Evolutionary conservation across 176 grass and related monocot genomes (phyloP).

Genomic region (Tillandsia leiboldiana): DNA sequence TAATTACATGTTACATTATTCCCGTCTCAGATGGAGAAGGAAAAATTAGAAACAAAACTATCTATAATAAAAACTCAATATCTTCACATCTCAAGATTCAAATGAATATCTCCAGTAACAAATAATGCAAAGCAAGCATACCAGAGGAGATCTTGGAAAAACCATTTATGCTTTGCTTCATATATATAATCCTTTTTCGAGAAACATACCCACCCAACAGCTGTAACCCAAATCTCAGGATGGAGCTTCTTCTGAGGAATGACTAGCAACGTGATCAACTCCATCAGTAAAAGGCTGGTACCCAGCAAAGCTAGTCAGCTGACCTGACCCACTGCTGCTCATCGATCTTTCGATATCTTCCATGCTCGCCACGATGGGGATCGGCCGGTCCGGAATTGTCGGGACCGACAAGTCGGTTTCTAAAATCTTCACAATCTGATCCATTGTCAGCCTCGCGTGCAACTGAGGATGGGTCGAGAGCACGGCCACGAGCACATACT

Average conservation of each 20-base stretch:
- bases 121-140: background rate
- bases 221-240: background rate
- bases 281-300: conserved; percentile 47
- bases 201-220: background rate
- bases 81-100: background rate
- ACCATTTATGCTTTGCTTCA: background rate
- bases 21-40: background rate
- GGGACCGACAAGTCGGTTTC: conserved; percentile 49
- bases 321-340: conserved; percentile 54
- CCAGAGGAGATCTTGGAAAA: background rate
- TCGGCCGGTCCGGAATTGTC: conserved; percentile 50
- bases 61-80: background rate
- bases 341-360: conserved; percentile 71
- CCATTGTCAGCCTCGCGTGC: conserved; percentile 83
- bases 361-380: conserved; percentile 51
- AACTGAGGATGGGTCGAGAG: conserved; percentile 84
- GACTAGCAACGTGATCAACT: conserved; percentile 24
- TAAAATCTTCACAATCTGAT: conserved; percentile 80
- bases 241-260: conserved; percentile 33
- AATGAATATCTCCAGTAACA: background rate
- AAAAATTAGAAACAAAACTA: background rate
- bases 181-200: background rate
- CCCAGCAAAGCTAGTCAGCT: conserved; percentile 62
- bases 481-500: conserved; percentile 58
- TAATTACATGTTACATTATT: background rate